Base-by-base conservation (phyloP, 2,329 filamentous ascomycete genomes). In the Microcyclospora pomicola region DNA sequence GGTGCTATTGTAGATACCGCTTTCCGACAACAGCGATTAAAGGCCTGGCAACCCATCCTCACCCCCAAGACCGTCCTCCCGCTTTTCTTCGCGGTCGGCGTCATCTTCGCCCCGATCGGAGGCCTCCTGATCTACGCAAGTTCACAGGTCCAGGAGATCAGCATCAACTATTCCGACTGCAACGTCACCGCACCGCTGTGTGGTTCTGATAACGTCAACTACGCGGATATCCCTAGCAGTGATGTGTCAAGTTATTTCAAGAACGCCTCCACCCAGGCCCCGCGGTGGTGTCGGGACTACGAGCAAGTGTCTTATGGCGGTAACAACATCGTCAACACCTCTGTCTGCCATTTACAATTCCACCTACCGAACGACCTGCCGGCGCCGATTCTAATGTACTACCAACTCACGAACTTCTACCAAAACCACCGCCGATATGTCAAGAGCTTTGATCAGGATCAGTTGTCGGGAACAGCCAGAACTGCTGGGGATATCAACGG, bases 351-450 rank as follows among this genome's bases (percentile, higher is more conserved):
- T 27, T 62, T 98, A 39, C 69, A 75, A 44, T 94, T 96, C 62
- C 67, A 73, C 28, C 77, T 95, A 7, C 84, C 85, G 1, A 79
- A 88, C 51, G 67, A 77, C 41, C 79, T 98, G 61, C 69, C 72
- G 2, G 75, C 86, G 1, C 86, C 88, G 0, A 82, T 98, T 9
- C 73, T 88, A 43, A 77, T 96, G 61, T 98, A 95, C 67, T 98
- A 98, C 62, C 81, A 82, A 49, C 77, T 98, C 45, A 88, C 85
- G 41, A 94, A 96, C 64, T 98, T 98, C 66, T 96, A 96, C 67
- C 91, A 98, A 63, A 98, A 98, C 59, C 91, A 98, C 59, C 81
- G 91, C 48, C 80, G 88, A 60, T 98, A 98, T 51, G 91, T 95
- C 43, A 82, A 85, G 56, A 93, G 84, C 1, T 81, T 93, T 53